These are phyloP conservation scores for Leccinum pallidistipes DNA, from an alignment of 1,284 basidiomycete genomes.

Conservation along the genomic window DNA sequence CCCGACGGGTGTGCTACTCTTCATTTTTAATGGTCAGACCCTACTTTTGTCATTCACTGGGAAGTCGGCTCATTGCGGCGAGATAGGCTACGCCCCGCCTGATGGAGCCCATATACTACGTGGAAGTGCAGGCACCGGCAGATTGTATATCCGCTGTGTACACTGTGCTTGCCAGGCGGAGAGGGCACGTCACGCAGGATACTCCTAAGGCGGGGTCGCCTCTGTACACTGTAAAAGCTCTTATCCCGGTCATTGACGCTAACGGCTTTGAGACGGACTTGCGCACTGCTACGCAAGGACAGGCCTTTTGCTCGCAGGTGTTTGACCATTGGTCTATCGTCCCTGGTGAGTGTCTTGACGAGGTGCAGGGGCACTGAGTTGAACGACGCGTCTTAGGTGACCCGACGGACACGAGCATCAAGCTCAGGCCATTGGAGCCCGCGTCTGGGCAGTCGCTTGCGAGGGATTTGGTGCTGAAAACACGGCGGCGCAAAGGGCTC, in stretches of 20 bases:
- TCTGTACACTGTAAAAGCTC: slow-evolving; percentile 94
- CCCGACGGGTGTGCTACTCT: slow-evolving; percentile 97
- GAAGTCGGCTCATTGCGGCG: slow-evolving; percentile 1
- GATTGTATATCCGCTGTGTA: slow-evolving; percentile 98
- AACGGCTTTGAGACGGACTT: slow-evolving; percentile 99
- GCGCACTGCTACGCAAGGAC: slow-evolving; percentile 94
- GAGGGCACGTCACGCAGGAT: slow-evolving; percentile 98
- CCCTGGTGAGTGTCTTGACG: slow-evolving; percentile 61
- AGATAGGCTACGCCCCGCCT: slow-evolving; percentile 82
- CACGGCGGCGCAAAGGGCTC: slow-evolving; percentile 91
- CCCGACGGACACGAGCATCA: slow-evolving; percentile 94
- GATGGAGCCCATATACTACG: slow-evolving; percentile 97
- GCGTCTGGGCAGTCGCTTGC: slow-evolving; percentile 93
- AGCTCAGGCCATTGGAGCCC: slow-evolving; percentile 93
- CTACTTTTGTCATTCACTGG: slow-evolving; percentile 8
- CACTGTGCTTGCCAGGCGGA: slow-evolving; percentile 92
- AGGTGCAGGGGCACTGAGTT: slow-evolving; percentile 2
- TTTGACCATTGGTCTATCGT: slow-evolving; percentile 99
- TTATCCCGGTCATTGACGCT: slow-evolving; percentile 97
- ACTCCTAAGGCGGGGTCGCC: slow-evolving; percentile 97
- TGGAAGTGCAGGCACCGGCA: slow-evolving; percentile 98
- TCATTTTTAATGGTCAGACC: slow-evolving; percentile 89
- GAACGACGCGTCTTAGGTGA: slow-evolving; percentile 59
- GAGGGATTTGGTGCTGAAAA: slow-evolving; percentile 94
- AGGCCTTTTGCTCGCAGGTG: slow-evolving; percentile 94